Conservation (phyloP, 257 asterid genomes). For the Sherardia arvensis region DNA sequence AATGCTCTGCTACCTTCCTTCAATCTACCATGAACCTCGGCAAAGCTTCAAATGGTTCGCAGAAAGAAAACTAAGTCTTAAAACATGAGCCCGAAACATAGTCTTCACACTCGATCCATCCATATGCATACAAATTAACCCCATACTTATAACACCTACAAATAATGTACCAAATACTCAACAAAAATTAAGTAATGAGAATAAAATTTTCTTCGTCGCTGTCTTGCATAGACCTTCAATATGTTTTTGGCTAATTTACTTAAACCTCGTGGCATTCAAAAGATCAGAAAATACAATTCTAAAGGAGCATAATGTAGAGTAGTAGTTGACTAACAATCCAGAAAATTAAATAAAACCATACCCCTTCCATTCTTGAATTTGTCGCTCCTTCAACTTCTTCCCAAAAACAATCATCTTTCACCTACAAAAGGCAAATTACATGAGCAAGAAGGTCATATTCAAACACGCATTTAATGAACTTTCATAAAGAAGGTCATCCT, state of each 20-base stretch:
- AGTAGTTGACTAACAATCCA: neutral
- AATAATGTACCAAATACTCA: neutral
- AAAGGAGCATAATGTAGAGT: neutral
- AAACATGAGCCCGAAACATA: too few relatives aligned
- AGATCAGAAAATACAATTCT: neutral
- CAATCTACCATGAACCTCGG: too few relatives aligned
- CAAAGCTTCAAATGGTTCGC: too few relatives aligned
- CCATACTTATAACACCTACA: too few relatives aligned
- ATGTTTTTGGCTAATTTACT: neutral
- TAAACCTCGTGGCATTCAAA: neutral
- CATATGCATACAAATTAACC: too few relatives aligned
- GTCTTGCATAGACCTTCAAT: neutral
- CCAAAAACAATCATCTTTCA: constrained; percentile 84
- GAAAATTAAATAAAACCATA: constrained; percentile 18
- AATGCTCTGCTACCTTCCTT: too few relatives aligned
- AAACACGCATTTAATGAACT: neutral
- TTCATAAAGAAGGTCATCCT: too few relatives aligned
- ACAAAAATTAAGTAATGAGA: neutral
- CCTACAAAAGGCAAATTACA: constrained; percentile 16
- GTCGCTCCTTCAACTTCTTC: constrained; percentile 81
- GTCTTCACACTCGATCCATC: too few relatives aligned
- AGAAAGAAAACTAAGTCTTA: too few relatives aligned
- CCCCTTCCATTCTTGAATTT: constrained; percentile 90
- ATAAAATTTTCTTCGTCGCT: neutral
- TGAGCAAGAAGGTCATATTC: neutral